Conservation (phyloP, 306 rosid genomes). For the Pterocarpus santalinus region DNA sequence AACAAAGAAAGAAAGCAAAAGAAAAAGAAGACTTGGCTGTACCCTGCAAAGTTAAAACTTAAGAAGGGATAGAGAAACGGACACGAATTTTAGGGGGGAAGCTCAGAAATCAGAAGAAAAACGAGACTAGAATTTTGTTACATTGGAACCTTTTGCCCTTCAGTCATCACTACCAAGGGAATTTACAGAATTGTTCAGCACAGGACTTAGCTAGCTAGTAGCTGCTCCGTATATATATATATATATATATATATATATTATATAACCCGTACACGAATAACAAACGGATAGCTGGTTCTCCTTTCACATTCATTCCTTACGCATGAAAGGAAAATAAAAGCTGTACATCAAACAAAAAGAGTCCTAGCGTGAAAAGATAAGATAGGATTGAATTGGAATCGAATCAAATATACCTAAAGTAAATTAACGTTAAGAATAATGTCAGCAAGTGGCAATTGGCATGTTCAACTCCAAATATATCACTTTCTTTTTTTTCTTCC, state of each 20-base stretch:
- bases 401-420: slow-evolving; percentile 40
- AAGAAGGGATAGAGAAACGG: slow-evolving; percentile 38
- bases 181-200: slow-evolving; percentile 45
- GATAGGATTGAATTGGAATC: slow-evolving; percentile 22
- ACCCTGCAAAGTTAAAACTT: slow-evolving; percentile 34
- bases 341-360: slow-evolving; percentile 54
- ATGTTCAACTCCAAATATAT: slow-evolving; percentile 10
- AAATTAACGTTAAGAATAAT: slow-evolving; percentile 41
- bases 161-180: slow-evolving; percentile 30
- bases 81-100: slow-evolving; percentile 46
- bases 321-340: slow-evolving; percentile 40
- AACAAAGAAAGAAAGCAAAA: slow-evolving; percentile 2
- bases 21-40: slow-evolving; percentile 36
- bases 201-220: background rate
- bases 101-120: slow-evolving; percentile 16
- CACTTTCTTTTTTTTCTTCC: background rate
- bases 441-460: slow-evolving; percentile 40
- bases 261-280: slow-evolving; percentile 53
- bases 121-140: slow-evolving; percentile 37
- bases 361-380: background rate
- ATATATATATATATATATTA: too few species aligned
- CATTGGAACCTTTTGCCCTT: slow-evolving; percentile 44
- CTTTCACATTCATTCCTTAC: slow-evolving; percentile 21
- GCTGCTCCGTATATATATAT: slow-evolving; percentile 35
- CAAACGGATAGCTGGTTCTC: slow-evolving; percentile 8